Conservation (phyloP, 805 yeast species). For the Teunomyces kruisii region DNA sequence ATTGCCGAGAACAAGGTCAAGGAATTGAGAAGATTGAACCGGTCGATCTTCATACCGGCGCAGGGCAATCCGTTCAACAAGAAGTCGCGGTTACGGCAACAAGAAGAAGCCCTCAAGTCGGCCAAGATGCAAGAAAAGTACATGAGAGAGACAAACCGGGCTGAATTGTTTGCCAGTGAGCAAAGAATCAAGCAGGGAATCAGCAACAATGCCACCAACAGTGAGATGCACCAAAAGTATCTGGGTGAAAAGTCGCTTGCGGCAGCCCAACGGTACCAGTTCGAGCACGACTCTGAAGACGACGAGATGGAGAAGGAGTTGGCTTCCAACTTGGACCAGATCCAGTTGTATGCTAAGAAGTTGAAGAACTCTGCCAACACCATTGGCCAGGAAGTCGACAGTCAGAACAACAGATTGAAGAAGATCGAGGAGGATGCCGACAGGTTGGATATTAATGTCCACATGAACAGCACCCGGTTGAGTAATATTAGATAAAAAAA, state of each 20-base stretch:
- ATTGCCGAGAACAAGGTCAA: constrained; percentile 81
- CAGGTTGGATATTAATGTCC: constrained; percentile 78
- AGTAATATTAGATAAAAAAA: constrained; percentile 50
- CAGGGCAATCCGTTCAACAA: constrained; percentile 84
- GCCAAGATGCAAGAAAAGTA: constrained; percentile 63
- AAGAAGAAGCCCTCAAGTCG: constrained; percentile 66
- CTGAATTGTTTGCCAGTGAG: constrained; percentile 60
- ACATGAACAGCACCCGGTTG: constrained; percentile 69
- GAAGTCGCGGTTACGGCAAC: constrained; percentile 67
- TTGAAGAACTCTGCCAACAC: constrained; percentile 71
- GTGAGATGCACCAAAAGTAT: constrained; percentile 45
- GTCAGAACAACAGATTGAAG: constrained; percentile 72
- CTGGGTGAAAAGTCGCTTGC: constrained; percentile 52
- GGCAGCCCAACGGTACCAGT: constrained; percentile 70
- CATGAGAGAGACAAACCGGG: constrained; percentile 59
- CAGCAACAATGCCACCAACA: constrained; percentile 36
- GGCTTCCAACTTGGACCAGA: constrained; percentile 78
- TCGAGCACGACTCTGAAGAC: constrained; percentile 90
- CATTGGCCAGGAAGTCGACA: constrained; percentile 72
- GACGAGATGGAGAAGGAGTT: constrained; percentile 89
- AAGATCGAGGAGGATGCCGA: constrained; percentile 84
- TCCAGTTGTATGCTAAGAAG: constrained; percentile 64
- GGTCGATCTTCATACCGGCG: constrained; percentile 80
- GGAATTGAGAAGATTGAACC: constrained; percentile 74
- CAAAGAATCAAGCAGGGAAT: constrained; percentile 67